These are phyloP conservation scores for Stemphylium beticola DNA, from an alignment of 2,329 filamentous ascomycete genomes.

Conservation along the genomic window DNA sequence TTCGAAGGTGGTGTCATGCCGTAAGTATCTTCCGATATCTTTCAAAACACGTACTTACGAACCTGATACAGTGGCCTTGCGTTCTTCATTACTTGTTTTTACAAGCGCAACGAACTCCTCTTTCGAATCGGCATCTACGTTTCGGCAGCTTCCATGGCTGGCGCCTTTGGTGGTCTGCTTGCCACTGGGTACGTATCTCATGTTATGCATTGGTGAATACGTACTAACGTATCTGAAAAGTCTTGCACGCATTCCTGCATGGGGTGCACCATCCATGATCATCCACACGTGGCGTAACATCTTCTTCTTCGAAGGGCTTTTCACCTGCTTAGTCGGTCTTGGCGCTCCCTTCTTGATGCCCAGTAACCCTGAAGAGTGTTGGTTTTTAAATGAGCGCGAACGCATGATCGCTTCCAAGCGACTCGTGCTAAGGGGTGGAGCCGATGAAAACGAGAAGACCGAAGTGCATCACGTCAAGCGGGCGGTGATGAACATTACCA, in stretches of 20 bases:
- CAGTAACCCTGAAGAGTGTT: conserved; percentile 55
- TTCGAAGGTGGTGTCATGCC: conserved; percentile 66
- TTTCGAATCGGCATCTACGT: conserved; percentile 64
- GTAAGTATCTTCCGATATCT: conserved; percentile 22
- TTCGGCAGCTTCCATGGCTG: conserved; percentile 61
- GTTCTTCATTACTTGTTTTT: conserved; percentile 64
- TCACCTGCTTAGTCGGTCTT: conserved; percentile 59
- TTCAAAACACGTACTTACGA: conserved; percentile 5
- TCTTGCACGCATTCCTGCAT: conserved; percentile 55
- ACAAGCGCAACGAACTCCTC: conserved; percentile 62
- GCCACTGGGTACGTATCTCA: conserved; percentile 55
- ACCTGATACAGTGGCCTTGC: conserved; percentile 53
- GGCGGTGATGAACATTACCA: conserved; percentile 63
- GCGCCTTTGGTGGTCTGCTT: conserved; percentile 64
- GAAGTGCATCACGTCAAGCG: conserved; percentile 57
- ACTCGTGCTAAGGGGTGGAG: conserved; percentile 58
- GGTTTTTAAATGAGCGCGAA: conserved; percentile 61
- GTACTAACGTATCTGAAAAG: conserved; percentile 15
- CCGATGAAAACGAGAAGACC: conserved; percentile 56
- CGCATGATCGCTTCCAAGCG: conserved; percentile 61
- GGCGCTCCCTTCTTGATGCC: conserved; percentile 61
- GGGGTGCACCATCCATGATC: conserved; percentile 54
- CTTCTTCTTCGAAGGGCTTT: conserved; percentile 67
- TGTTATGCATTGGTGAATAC: neutral
- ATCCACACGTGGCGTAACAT: conserved; percentile 59